Evolutionary conservation across 192 early-diverging fungal species (phyloP).

Genomic region (Podila epicladia): DNA sequence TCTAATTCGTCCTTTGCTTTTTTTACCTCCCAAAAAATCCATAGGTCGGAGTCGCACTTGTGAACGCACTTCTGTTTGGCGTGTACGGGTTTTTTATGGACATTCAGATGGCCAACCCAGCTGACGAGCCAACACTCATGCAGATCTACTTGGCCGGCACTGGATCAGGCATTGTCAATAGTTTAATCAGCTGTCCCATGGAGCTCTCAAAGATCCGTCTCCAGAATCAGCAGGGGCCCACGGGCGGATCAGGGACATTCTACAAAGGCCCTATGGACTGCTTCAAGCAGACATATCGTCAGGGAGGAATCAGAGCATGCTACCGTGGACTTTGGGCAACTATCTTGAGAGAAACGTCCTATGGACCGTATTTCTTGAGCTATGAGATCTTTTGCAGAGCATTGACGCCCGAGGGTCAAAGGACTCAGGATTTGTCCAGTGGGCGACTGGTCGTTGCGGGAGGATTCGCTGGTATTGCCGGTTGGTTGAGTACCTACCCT

Average conservation of each 20-base stretch:
- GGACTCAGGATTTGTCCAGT: slow-evolving; percentile 52
- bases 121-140: slow-evolving; percentile 48
- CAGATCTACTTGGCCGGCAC: slow-evolving; percentile 64
- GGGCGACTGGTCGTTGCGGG: slow-evolving; percentile 60
- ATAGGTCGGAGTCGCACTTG: slow-evolving; percentile 64
- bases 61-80: slow-evolving; percentile 67
- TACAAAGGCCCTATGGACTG: slow-evolving; percentile 65
- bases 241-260: slow-evolving; percentile 16
- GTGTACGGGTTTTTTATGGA: slow-evolving; percentile 61
- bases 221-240: slow-evolving; percentile 57
- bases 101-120: slow-evolving; percentile 52
- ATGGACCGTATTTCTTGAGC: slow-evolving; percentile 66
- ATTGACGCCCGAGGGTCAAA: slow-evolving; percentile 42
- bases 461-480: slow-evolving; percentile 64
- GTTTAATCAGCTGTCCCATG: slow-evolving; percentile 68
- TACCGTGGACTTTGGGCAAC: slow-evolving; percentile 62
- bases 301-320: slow-evolving; percentile 61
- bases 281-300: slow-evolving; percentile 52
- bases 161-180: slow-evolving; percentile 63
- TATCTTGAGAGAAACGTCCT: slow-evolving; percentile 59
- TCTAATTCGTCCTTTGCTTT: neutral
- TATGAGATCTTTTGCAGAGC: slow-evolving; percentile 60
- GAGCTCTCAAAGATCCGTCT: slow-evolving; percentile 66
- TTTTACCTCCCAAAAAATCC: too few relatives aligned
- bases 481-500: slow-evolving; percentile 66